These are phyloP conservation scores for Microthlaspi erraticum DNA, from an alignment of 345 rosid species.

Conservation along the genomic window DNA sequence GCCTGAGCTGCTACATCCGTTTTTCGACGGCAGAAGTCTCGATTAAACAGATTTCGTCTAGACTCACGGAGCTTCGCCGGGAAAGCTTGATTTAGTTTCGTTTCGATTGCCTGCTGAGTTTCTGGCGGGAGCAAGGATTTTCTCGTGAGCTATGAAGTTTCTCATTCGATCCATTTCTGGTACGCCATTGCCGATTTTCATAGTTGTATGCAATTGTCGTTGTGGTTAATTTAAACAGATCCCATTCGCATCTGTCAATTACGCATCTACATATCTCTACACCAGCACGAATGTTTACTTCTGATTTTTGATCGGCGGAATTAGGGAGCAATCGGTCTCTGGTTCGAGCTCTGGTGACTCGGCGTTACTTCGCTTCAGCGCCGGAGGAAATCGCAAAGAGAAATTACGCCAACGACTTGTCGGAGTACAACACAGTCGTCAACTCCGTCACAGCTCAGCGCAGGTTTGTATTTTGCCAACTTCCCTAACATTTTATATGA, in stretches of 20 bases:
- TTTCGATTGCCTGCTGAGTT: background rate
- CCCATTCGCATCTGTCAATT: constrained; percentile 18
- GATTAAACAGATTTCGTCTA: constrained; percentile 12
- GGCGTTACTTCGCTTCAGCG: constrained; percentile 55
- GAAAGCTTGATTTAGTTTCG: constrained; percentile 2
- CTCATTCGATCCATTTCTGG: constrained; percentile 56
- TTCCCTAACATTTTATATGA: background rate
- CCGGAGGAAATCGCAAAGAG: constrained; percentile 62
- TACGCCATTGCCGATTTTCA: constrained; percentile 4
- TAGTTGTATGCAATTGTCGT: background rate
- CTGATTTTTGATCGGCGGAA: constrained; percentile 1
- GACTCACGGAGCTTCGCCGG: constrained; percentile 27
- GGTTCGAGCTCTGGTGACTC: constrained; percentile 55
- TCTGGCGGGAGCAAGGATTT: background rate
- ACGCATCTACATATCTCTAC: background rate
- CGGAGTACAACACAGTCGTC: constrained; percentile 81
- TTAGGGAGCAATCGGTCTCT: constrained; percentile 55
- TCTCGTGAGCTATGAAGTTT: constrained; percentile 54
- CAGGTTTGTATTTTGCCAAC: constrained; percentile 49
- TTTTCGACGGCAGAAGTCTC: constrained; percentile 36
- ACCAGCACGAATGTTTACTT: background rate
- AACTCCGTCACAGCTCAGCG: constrained; percentile 65
- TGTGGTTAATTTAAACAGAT: constrained; percentile 21
- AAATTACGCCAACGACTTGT: constrained; percentile 72
- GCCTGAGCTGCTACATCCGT: constrained; percentile 11